Conservation (phyloP, 176 grass and related monocot genomes). For the Juncus inflexus region DNA sequence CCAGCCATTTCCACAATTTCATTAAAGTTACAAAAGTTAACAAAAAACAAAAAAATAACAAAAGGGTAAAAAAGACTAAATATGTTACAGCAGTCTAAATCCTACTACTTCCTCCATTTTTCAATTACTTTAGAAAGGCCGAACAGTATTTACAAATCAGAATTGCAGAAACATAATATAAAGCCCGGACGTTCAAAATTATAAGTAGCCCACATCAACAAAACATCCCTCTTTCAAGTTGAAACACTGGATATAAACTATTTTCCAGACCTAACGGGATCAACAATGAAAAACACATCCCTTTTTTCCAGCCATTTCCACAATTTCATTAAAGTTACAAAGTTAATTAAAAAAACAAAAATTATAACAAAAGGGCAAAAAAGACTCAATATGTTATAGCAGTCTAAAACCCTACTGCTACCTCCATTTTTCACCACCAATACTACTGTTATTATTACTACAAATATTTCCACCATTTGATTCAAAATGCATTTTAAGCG, state of each 20-base stretch:
- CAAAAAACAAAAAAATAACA: background rate
- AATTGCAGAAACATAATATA: too few species aligned
- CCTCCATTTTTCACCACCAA: conserved; percentile 25
- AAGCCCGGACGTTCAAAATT: too few species aligned
- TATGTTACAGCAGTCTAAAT: too few species aligned
- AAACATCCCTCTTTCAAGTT: too few species aligned
- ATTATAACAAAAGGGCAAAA: conserved; percentile 3
- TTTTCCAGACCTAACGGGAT: too few species aligned
- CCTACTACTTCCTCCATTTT: too few species aligned
- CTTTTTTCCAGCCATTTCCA: conserved; percentile 20
- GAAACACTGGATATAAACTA: too few species aligned
- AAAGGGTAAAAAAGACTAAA: too few species aligned
- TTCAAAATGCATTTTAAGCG: conserved; percentile 41
- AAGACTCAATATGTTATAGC: conserved; percentile 41
- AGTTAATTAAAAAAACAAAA: background rate
- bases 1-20: conserved; percentile 31
- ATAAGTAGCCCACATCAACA: too few species aligned
- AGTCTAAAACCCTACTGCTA: conserved; percentile 19
- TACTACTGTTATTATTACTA: conserved; percentile 19
- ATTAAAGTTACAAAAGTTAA: conserved; percentile 37
- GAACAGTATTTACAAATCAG: too few species aligned
- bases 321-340: conserved; percentile 44
- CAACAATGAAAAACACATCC: too few species aligned
- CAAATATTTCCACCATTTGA: conserved; percentile 18
- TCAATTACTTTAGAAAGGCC: too few species aligned